These are phyloP conservation scores for Petasospora rhodanensis DNA, from an alignment of 1,139 yeast species.

Conservation along the genomic window DNA sequence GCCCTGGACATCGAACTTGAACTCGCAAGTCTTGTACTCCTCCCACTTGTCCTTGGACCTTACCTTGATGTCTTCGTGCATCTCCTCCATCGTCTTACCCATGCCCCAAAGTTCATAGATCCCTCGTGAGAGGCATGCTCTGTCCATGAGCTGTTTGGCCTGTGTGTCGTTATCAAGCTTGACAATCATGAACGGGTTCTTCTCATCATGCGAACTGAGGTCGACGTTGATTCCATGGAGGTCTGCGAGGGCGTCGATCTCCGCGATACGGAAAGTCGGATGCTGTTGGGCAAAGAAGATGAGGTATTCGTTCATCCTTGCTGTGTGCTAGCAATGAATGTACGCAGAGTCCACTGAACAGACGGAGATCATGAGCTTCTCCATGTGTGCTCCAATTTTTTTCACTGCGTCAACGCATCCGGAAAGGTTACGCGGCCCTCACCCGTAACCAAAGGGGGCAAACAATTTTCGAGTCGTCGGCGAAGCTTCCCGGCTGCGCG, in stretches of 20 bases:
- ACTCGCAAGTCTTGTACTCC: slow-evolving; percentile 42
- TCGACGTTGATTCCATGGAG: slow-evolving; percentile 54
- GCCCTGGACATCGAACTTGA: slow-evolving; percentile 78
- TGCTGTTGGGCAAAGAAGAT: slow-evolving; percentile 82
- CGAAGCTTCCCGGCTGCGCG: no score
- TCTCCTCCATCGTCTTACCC: slow-evolving; percentile 49
- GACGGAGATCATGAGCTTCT: no score
- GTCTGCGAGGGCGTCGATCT: slow-evolving; percentile 78
- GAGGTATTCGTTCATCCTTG: slow-evolving; percentile 41
- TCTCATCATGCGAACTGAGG: slow-evolving; percentile 51
- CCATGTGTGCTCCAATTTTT: no score
- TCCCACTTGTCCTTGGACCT: slow-evolving; percentile 24
- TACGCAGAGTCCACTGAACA: no score
- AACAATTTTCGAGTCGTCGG: no score
- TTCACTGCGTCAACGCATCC: no score
- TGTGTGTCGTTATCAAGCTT: slow-evolving; percentile 58
- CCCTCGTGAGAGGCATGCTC: slow-evolving; percentile 70
- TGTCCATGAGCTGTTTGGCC: slow-evolving; percentile 57
- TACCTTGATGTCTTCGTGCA: slow-evolving; percentile 51
- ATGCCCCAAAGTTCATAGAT: slow-evolving; percentile 85
- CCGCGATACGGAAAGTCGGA: slow-evolving; percentile 74
- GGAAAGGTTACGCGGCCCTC: slow-evolving; percentile 2
- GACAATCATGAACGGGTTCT: slow-evolving; percentile 68
- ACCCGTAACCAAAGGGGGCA: no score
- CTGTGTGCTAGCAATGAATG: no score